Evolutionary conservation across 495 filamentous ascomycete species (phyloP).

Genomic region (Immersiella caudata): DNA sequence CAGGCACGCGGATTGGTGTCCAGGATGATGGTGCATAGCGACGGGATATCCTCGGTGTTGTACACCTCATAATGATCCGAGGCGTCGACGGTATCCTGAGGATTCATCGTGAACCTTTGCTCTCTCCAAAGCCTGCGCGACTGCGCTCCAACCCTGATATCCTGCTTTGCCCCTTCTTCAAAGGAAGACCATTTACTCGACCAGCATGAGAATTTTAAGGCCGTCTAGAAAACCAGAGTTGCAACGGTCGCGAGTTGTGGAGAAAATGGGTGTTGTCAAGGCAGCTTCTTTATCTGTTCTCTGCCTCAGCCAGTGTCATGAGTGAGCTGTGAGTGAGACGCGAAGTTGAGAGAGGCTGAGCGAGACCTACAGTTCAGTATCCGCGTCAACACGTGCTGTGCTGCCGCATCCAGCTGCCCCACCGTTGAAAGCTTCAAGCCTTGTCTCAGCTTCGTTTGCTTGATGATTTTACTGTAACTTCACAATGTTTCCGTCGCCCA

Average conservation of each 20-base stretch:
- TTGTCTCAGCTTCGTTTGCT: background rate
- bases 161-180: background rate
- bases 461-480: background rate
- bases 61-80: constrained; percentile 77
- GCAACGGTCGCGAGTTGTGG: background rate
- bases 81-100: constrained; percentile 81
- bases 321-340: background rate
- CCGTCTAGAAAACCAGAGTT: background rate
- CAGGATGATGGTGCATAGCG: constrained; percentile 86
- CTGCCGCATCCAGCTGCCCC: background rate
- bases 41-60: constrained; percentile 70
- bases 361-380: background rate
- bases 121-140: background rate
- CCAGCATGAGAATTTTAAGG: background rate
- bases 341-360: background rate
- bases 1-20: constrained; percentile 97
- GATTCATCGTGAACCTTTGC: constrained; percentile 32
- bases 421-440: background rate
- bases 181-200: background rate
- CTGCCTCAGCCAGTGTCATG: background rate
- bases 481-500: background rate
- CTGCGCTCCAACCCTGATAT: background rate
- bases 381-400: background rate
- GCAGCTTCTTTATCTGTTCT: background rate
- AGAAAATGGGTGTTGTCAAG: background rate